Evolutionary conservation across 441 rosid species (phyloP).

Genomic region (Jatropha podagrica): DNA sequence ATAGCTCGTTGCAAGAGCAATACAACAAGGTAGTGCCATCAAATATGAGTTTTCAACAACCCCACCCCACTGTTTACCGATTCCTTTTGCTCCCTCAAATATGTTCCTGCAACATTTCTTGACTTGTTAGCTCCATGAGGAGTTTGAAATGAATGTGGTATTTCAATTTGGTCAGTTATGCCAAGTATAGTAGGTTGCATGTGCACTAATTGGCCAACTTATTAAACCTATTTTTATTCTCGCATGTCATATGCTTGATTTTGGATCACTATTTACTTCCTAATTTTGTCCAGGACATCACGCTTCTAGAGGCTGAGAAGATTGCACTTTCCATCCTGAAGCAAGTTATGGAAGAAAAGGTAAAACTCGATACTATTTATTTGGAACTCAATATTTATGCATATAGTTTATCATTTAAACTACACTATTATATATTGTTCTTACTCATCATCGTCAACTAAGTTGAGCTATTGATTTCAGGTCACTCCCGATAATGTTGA

Average conservation of each 20-base stretch:
- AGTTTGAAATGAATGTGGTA: background rate
- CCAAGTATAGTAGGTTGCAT: background rate
- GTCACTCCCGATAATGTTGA: slow-evolving; percentile 97
- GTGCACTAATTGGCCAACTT: background rate
- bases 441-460: background rate
- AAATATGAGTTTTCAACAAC: background rate
- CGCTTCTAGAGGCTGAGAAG: slow-evolving; percentile 87
- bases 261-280: background rate
- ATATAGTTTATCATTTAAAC: background rate
- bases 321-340: slow-evolving; percentile 88
- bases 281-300: slow-evolving; percentile 54
- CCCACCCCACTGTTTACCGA: background rate
- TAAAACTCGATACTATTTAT: slow-evolving; percentile 19
- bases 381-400: background rate
- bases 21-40: slow-evolving; percentile 67
- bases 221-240: background rate
- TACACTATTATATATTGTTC: background rate
- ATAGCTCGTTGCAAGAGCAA: slow-evolving; percentile 96
- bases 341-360: slow-evolving; percentile 99
- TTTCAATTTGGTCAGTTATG: background rate
- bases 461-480: slow-evolving; percentile 35
- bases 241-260: background rate
- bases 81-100: background rate
- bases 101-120: background rate
- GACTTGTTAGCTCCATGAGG: slow-evolving; percentile 5